Percentiles rank a stretch among this genome's conserved stretches.
phyloP scores from a whole-genome alignment of 164 flowering plant genomes.

The Warburgia ugandensis region DNA sequence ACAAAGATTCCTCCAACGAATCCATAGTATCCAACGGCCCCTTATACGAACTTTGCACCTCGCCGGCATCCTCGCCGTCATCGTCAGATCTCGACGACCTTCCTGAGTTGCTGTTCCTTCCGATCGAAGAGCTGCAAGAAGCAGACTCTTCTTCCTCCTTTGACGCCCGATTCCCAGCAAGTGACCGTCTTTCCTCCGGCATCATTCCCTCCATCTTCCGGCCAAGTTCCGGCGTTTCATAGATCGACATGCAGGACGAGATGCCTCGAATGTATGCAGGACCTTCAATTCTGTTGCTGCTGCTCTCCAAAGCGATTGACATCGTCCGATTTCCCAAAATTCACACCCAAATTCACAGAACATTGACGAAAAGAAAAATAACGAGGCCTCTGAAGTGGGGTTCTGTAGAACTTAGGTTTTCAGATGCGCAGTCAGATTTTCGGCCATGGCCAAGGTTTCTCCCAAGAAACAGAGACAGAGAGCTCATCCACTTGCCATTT shows the following conservation, averaged over 20 bases:
- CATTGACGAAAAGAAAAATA: no score
- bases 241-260: conserved; percentile 11
- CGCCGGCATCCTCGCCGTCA: conserved; percentile 31
- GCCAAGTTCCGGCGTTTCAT: conserved; percentile 14
- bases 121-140: conserved; percentile 50
- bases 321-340: no score
- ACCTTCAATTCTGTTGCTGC: conserved; percentile 15
- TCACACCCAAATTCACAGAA: no score
- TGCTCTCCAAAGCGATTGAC: conserved; percentile 5
- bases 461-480: no score
- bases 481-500: no score
- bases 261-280: conserved; percentile 18
- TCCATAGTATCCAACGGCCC: conserved; percentile 55
- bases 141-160: conserved; percentile 2
- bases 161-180: conserved; percentile 3
- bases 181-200: neutral
- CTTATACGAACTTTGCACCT: conserved; percentile 58
- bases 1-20: conserved; percentile 55
- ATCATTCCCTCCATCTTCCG: neutral
- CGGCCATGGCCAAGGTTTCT: no score
- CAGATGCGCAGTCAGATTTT: no score
- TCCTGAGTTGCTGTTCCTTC: conserved; percentile 42
- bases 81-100: conserved; percentile 4
- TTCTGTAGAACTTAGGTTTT: no score
- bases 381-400: no score